These are phyloP conservation scores for Phytophthora tentaculata DNA, from an alignment of 352 stramenopile genomes.

Conservation along the genomic window DNA sequence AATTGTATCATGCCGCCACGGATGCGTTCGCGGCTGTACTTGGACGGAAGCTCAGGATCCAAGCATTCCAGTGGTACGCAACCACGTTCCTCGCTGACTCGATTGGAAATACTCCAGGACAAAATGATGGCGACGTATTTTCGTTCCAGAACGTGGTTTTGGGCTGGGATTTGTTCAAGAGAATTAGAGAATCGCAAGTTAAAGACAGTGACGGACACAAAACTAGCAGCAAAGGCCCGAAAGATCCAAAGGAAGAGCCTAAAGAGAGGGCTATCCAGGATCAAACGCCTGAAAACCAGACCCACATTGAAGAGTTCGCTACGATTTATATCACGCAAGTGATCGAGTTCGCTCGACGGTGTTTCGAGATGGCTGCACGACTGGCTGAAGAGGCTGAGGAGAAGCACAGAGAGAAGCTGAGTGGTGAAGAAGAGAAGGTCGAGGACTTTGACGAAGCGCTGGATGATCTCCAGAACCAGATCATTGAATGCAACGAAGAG, in stretches of 20 bases:
- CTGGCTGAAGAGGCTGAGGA: constrained; percentile 35
- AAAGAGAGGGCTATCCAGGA: constrained; percentile 1
- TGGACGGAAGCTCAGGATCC: constrained; percentile 46
- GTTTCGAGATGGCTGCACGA: constrained; percentile 67
- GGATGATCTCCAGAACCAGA: constrained; percentile 37
- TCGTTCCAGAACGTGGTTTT: constrained; percentile 55
- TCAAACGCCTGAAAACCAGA: background rate
- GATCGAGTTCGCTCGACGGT: constrained; percentile 70
- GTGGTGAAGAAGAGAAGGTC: constrained; percentile 3
- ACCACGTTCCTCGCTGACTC: constrained; percentile 1
- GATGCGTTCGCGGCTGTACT: constrained; percentile 67
- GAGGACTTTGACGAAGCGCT: constrained; percentile 36
- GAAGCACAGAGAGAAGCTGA: constrained; percentile 15
- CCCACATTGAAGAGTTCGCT: constrained; percentile 56
- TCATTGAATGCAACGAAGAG: constrained; percentile 77
- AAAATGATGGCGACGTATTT: background rate
- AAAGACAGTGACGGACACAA: constrained; percentile 21
- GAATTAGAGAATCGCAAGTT: constrained; percentile 62
- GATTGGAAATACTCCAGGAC: background rate
- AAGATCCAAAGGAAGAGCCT: constrained; percentile 9
- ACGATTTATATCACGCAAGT: constrained; percentile 55
- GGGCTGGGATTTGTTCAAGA: constrained; percentile 54
- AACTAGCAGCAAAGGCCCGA: constrained; percentile 9
- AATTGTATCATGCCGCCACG: constrained; percentile 68
- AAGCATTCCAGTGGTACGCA: constrained; percentile 47